Evolutionary conservation across 1,139 yeast species (phyloP).

Genomic region (Eremothecium gossypii): DNA sequence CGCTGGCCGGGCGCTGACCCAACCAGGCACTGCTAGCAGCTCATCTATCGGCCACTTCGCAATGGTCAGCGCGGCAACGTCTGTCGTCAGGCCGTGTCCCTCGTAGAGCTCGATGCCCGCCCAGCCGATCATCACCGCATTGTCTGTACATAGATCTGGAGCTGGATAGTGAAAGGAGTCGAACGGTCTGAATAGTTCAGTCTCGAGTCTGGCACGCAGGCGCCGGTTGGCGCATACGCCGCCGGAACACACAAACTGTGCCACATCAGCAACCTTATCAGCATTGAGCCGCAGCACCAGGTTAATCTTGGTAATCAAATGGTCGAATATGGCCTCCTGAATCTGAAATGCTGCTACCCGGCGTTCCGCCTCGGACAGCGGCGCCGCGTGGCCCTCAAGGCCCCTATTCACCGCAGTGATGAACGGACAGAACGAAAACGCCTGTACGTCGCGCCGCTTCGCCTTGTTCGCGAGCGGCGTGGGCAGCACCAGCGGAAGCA

Average conservation of each 20-base stretch:
- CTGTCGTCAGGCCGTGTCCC: slow-evolving; percentile 38
- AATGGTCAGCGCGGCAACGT: slow-evolving; percentile 46
- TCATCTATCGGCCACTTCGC: slow-evolving; percentile 68
- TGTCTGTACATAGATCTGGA: slow-evolving; percentile 74
- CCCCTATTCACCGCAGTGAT: slow-evolving; percentile 45
- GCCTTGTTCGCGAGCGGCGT: slow-evolving; percentile 45
- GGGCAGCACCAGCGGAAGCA: slow-evolving; percentile 32
- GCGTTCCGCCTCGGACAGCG: slow-evolving; percentile 17
- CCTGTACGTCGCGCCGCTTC: slow-evolving; percentile 36
- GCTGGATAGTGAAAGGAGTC: slow-evolving; percentile 54
- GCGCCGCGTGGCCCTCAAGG: slow-evolving; percentile 16
- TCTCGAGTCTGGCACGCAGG: slow-evolving; percentile 44
- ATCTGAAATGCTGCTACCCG: slow-evolving; percentile 48
- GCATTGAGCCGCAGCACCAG: slow-evolving; percentile 40
- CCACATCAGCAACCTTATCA: slow-evolving; percentile 36
- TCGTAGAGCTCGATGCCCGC: slow-evolving; percentile 88
- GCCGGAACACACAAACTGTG: slow-evolving; percentile 74
- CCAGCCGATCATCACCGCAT: slow-evolving; percentile 96
- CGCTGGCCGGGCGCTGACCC: slow-evolving; percentile 30
- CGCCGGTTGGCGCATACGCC: slow-evolving; percentile 79
- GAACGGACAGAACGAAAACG: slow-evolving; percentile 76
- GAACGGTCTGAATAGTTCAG: slow-evolving; percentile 29
- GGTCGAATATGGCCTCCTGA: slow-evolving; percentile 63
- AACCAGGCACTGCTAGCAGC: slow-evolving; percentile 41
- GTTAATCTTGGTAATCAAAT: slow-evolving; percentile 55